Conservation (phyloP, 495 filamentous ascomycete genomes). For the Aspergillus bertholletiae region DNA sequence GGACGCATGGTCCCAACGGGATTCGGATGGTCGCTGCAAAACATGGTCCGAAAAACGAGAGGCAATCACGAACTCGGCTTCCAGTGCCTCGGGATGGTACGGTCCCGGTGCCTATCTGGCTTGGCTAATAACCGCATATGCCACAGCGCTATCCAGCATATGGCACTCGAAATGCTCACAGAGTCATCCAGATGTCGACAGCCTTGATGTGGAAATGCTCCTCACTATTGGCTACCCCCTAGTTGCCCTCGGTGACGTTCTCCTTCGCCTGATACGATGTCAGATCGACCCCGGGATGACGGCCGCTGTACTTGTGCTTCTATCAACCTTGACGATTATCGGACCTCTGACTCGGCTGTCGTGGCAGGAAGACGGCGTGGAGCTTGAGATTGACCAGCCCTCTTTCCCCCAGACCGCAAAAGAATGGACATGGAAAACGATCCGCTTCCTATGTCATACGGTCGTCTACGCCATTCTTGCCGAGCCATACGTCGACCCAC, state of each 20-base stretch:
- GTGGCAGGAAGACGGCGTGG: neutral
- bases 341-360: neutral
- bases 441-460: neutral
- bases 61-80: neutral
- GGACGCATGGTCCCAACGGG: neutral
- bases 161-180: neutral
- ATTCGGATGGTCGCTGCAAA: neutral
- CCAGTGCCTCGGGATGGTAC: neutral
- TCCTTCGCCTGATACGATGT: neutral
- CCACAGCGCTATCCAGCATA: neutral
- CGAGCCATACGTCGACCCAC: neutral
- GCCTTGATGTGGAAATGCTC: neutral
- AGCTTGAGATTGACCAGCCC: neutral
- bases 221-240: neutral
- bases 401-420: neutral
- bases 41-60: neutral
- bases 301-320: neutral
- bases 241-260: neutral
- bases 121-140: slow-evolving; percentile 2
- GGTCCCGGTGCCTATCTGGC: slow-evolving; percentile 4
- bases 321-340: neutral
- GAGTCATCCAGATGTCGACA: neutral
- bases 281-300: neutral
- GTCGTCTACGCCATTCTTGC: neutral
- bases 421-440: neutral